Conservation (phyloP, 2,329 filamentous ascomycete species). For the Aspergillus tamarii region DNA sequence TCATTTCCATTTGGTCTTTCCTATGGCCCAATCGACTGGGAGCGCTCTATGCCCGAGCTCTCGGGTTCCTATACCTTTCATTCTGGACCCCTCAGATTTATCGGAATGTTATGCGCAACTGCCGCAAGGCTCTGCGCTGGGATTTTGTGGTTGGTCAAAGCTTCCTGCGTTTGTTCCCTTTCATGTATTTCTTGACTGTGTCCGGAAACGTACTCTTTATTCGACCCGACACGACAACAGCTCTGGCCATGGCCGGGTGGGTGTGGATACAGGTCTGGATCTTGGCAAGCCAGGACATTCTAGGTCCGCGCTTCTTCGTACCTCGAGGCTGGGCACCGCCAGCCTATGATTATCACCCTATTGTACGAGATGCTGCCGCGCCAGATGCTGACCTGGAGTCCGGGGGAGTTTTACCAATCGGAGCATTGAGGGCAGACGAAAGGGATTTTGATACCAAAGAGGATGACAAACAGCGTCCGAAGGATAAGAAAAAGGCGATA, state of each 20-base stretch:
- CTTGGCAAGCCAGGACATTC: slow-evolving; percentile 77
- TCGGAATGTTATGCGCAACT: slow-evolving; percentile 88
- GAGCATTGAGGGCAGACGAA: slow-evolving; percentile 60
- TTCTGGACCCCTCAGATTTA: slow-evolving; percentile 92
- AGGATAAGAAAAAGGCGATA: slow-evolving; percentile 58
- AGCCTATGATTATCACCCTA: slow-evolving; percentile 89
- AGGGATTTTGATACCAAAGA: slow-evolving; percentile 43
- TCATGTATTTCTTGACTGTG: slow-evolving; percentile 82
- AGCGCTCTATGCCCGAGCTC: slow-evolving; percentile 60
- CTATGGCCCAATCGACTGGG: slow-evolving; percentile 58
- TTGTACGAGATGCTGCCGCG: slow-evolving; percentile 61
- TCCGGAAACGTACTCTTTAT: slow-evolving; percentile 81
- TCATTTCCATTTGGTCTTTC: slow-evolving; percentile 62
- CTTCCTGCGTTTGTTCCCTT: slow-evolving; percentile 73
- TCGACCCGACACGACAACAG: slow-evolving; percentile 66
- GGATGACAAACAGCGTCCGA: slow-evolving; percentile 44
- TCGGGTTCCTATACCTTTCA: slow-evolving; percentile 78
- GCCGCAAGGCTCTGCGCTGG: slow-evolving; percentile 87
- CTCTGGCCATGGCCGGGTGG: slow-evolving; percentile 72
- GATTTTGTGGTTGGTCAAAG: slow-evolving; percentile 87
- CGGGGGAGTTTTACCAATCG: slow-evolving; percentile 75
- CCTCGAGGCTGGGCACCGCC: slow-evolving; percentile 67
- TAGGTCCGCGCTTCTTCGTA: slow-evolving; percentile 87
- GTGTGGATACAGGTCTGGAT: slow-evolving; percentile 82
- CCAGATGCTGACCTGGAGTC: slow-evolving; percentile 76